Conservation (phyloP, 2,329 filamentous ascomycete genomes). For the Herpotrichia juniperi region DNA sequence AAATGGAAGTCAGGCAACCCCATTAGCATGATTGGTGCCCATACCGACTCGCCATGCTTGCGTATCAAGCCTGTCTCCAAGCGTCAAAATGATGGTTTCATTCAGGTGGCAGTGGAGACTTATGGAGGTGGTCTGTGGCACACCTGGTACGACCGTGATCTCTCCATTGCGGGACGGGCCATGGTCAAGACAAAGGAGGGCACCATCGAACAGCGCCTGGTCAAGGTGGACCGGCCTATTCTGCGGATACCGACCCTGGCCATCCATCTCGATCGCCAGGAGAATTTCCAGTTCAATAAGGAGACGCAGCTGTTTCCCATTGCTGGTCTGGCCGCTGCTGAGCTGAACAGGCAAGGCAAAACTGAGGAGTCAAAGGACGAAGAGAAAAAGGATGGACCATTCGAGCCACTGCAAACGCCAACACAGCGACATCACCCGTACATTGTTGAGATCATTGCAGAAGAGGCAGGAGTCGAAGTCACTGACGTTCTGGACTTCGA, state of each 20-base stretch:
- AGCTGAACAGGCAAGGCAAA: slow-evolving; percentile 78
- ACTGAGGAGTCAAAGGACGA: slow-evolving; percentile 55
- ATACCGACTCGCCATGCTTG: slow-evolving; percentile 93
- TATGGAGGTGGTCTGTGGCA: slow-evolving; percentile 98
- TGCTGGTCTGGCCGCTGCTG: slow-evolving; percentile 81
- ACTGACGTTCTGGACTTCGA: slow-evolving; percentile 89
- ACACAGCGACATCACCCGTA: slow-evolving; percentile 87
- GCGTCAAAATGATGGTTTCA: slow-evolving; percentile 81
- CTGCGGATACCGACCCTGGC: slow-evolving; percentile 91
- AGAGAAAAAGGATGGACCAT: slow-evolving; percentile 53
- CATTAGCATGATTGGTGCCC: slow-evolving; percentile 89
- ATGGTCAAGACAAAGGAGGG: slow-evolving; percentile 78
- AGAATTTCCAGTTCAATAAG: slow-evolving; percentile 93
- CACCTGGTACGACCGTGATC: slow-evolving; percentile 95
- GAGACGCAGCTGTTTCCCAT: slow-evolving; percentile 96
- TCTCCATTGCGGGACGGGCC: slow-evolving; percentile 86
- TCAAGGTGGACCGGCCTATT: slow-evolving; percentile 90
- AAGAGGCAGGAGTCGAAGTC: slow-evolving; percentile 73
- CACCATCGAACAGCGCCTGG: slow-evolving; percentile 79
- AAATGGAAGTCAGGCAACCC: slow-evolving; percentile 93
- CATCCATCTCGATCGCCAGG: slow-evolving; percentile 87
- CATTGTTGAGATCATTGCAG: slow-evolving; percentile 82
- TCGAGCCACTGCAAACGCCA: slow-evolving; percentile 77
- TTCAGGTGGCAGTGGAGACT: slow-evolving; percentile 94
- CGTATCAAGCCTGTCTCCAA: slow-evolving; percentile 94